Evolutionary conservation across 2,329 filamentous ascomycete species (phyloP), one percentile per base, ranked within the genome.

Genomic region (Metarhizium humberi): DNA sequence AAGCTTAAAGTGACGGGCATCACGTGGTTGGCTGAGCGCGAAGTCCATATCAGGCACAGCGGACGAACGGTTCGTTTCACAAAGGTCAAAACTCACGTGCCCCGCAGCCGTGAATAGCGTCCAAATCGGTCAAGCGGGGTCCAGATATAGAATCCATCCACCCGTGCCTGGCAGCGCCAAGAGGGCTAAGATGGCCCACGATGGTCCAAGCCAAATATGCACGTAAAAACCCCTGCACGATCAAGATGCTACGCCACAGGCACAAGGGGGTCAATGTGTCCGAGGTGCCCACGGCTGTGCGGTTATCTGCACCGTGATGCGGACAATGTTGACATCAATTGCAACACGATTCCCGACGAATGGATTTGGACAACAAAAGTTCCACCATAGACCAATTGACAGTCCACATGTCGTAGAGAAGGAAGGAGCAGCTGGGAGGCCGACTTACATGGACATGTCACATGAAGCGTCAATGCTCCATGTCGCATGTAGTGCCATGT

Each of bases 41-140:
- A 20, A 45, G n/a, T 6, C 42, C 18, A 45, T 45, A 20, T 45
- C 42, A 5, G 18, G 16, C 42, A 20, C 10, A 6, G 18, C 11
- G 8, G 16, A 3, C 45, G 11, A 30, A 11, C 18, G 18, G 18
- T 30, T 18, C 18, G 40, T 46, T 52, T 52, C 42, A 47, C 46
- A 52, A 52, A 32, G 40, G 51, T 52, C 51, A 40, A 52, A 52
- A 52, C 51, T 46, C 51, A 52, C 51, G 40, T 32, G 38, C 13
- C 6, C n/a, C n/a, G 13, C 10, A 18, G 25, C 25, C 25, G 3
- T 25, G 25, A 25, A 25, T 25, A 25, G 16, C 40, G 40, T 43
- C 16, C 2, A 43, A n/a, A 43, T 43, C 40, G 40, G 40, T 43
- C 40, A 43, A 16, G 40, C n/a, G 40, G 40, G 16, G 25, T 43